Evolutionary conservation across 1,284 basidiomycete genomes (phyloP).

Genomic region (Athelia psychrophila): DNA sequence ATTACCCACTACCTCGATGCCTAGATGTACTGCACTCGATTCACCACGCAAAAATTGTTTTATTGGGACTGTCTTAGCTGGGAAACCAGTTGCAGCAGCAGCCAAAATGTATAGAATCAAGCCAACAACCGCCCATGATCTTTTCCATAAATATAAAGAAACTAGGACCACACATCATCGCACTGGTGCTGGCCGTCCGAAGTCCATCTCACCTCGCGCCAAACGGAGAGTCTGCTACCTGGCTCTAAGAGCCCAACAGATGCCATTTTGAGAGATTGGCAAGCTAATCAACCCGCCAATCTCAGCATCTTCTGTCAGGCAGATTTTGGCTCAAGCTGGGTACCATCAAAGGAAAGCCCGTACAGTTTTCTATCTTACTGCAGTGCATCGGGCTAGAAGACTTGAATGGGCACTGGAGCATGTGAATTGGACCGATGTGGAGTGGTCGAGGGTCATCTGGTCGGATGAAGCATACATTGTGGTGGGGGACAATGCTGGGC

Average conservation of each 20-base stretch:
- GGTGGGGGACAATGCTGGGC: not conserved
- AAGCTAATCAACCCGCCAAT: not conserved
- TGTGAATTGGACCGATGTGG: not conserved
- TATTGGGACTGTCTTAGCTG: slow-evolving; percentile 2
- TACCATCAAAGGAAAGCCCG: not conserved
- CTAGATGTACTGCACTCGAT: no score
- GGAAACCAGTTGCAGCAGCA: not conserved
- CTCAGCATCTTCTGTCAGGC: not conserved
- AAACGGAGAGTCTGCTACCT: not conserved
- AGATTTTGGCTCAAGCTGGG: not conserved
- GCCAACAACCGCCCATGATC: not conserved
- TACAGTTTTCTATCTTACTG: not conserved
- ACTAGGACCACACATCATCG: slow-evolving; percentile 2
- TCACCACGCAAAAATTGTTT: slow-evolving; percentile 2
- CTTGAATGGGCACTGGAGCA: not conserved
- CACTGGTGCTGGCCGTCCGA: slow-evolving; percentile 3
- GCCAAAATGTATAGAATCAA: not conserved
- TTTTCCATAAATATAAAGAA: not conserved
- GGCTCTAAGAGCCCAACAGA: not conserved
- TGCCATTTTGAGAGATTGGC: not conserved
- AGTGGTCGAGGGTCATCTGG: not conserved
- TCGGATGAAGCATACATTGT: not conserved
- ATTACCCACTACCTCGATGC: no score
- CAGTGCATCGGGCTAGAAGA: not conserved
- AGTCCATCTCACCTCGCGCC: not conserved